A percentile compares a stretch with the other conserved stretches of the same genome.
phyloP scores from a whole-genome alignment of 2,329 filamentous ascomycete species.

The Hymenoscyphus fructigenus region DNA sequence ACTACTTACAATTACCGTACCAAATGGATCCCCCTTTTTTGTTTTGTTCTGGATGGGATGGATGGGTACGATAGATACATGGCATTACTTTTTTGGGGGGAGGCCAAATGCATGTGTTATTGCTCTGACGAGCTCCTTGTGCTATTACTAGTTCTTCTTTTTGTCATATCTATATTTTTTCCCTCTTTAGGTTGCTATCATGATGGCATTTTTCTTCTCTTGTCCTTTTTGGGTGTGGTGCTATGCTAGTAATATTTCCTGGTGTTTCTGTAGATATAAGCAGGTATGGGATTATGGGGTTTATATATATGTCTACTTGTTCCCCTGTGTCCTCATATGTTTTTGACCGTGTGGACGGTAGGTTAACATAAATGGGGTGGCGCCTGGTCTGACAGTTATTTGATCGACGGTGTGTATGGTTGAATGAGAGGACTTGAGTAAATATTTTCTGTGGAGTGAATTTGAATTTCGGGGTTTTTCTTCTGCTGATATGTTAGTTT shows the following conservation, averaged over 20 bases:
- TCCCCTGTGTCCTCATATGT: too few relatives aligned
- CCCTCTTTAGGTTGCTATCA: background rate
- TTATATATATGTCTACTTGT: too few relatives aligned
- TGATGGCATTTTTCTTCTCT: background rate
- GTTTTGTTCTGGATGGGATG: background rate
- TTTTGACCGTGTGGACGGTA: too few relatives aligned
- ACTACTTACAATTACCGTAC: background rate
- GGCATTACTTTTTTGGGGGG: background rate
- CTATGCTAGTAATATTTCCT: background rate
- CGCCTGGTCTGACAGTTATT: too few relatives aligned
- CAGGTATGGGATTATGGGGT: too few relatives aligned
- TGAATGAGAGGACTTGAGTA: too few relatives aligned
- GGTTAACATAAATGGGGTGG: too few relatives aligned
- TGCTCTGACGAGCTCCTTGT: background rate
- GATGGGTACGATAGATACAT: constrained; percentile 2
- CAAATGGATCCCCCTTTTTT: background rate
- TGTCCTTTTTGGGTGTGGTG: background rate
- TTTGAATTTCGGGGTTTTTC: too few relatives aligned
- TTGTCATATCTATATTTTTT: background rate
- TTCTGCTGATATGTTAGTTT: too few relatives aligned
- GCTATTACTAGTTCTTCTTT: background rate
- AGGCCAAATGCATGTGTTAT: background rate
- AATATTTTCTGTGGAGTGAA: too few relatives aligned
- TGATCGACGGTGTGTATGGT: too few relatives aligned
- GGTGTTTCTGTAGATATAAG: too few relatives aligned